A percentile compares a stretch with the other conserved stretches of the same genome.
Conservation (phyloP, 805 yeast species). For the Sungouiella thailandica region DNA sequence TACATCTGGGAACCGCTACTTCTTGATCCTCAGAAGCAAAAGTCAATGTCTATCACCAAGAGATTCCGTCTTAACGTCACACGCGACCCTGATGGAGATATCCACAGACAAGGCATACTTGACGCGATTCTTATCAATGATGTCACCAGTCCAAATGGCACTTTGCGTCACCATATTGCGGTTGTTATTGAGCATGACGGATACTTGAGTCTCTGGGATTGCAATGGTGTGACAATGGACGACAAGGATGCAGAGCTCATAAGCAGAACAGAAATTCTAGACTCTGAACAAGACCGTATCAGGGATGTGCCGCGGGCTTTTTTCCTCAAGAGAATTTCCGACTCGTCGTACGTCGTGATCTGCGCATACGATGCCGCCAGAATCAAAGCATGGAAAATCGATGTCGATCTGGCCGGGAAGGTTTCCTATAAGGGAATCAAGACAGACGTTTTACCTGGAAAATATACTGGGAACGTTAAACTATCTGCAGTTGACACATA, state of each 20-base stretch:
- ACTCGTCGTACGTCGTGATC: constrained; percentile 36
- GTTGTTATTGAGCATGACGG: constrained; percentile 28
- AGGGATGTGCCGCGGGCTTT: constrained; percentile 20
- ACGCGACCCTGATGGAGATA: constrained; percentile 3
- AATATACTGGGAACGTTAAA: constrained; percentile 28
- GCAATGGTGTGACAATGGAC: constrained; percentile 32
- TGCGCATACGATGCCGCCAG: constrained; percentile 41
- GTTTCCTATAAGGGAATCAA: constrained; percentile 3
- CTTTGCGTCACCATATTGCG: constrained; percentile 27
- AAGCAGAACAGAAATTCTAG: constrained; percentile 11
- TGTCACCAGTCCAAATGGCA: constrained; percentile 10
- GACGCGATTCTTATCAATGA: constrained; percentile 33
- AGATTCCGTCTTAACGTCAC: constrained; percentile 26
- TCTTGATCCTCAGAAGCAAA: constrained; percentile 11
- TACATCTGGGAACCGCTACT: constrained; percentile 40
- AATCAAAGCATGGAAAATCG: constrained; percentile 40
- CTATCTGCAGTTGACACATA: constrained; percentile 60
- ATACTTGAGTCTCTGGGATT: constrained; percentile 57
- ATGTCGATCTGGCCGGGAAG: constrained; percentile 10
- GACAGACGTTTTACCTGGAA: constrained; percentile 29
- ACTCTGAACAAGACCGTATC: constrained; percentile 4
- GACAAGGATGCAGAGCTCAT: constrained; percentile 27
- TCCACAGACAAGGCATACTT: constrained; percentile 19
- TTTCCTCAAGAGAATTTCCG: constrained; percentile 13
- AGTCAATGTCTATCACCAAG: constrained; percentile 28